Evolutionary conservation across 495 filamentous ascomycete species (phyloP).

Genomic region (Neurospora sp.): DNA sequence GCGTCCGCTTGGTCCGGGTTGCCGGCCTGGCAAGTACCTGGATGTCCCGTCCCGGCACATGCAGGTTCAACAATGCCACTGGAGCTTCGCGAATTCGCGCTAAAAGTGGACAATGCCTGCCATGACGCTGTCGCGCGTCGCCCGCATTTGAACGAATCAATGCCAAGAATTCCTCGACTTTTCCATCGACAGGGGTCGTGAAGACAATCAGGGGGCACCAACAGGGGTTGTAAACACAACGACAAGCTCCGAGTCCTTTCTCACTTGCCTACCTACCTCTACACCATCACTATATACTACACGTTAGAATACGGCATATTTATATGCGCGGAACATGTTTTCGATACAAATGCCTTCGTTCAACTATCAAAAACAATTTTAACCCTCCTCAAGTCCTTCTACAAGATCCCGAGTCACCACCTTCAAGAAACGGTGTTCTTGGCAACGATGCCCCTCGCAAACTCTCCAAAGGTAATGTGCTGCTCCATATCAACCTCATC

Average conservation of each 20-base stretch:
- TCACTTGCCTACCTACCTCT: neutral
- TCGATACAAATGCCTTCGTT: neutral
- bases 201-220: neutral
- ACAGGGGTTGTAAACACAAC: neutral
- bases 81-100: neutral
- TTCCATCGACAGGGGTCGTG: neutral
- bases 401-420: neutral
- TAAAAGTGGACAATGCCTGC: neutral
- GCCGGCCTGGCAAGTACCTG: neutral
- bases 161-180: neutral
- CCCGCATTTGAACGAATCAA: neutral
- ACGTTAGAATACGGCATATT: too few species aligned
- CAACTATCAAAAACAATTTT: neutral
- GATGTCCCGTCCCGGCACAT: neutral
- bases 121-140: neutral
- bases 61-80: neutral
- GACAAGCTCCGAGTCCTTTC: neutral
- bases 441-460: constrained; percentile 73
- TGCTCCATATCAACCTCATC: constrained; percentile 69
- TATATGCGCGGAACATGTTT: neutral
- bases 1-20: neutral
- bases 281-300: neutral
- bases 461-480: constrained; percentile 71
- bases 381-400: neutral
- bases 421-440: constrained; percentile 53